A percentile compares a stretch with the other conserved stretches of the same genome.
phyloP scores from a whole-genome alignment of 805 yeast genomes.

The Candida awuae region DNA sequence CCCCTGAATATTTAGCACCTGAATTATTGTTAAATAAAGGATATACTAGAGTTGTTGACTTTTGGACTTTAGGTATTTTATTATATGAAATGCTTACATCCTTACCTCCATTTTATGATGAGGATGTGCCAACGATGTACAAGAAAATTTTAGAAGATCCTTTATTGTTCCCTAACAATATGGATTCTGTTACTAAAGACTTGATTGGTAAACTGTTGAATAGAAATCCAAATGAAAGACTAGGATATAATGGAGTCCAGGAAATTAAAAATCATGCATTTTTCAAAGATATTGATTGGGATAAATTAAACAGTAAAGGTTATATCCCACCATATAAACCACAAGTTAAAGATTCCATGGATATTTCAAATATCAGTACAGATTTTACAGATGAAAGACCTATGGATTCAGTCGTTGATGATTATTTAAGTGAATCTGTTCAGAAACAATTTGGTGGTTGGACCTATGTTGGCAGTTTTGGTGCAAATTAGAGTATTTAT shows the following conservation, averaged over 20 bases:
- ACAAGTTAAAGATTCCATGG: slow-evolving; percentile 73
- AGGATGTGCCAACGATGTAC: slow-evolving; percentile 88
- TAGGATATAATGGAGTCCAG: slow-evolving; percentile 72
- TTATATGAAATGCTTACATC: slow-evolving; percentile 96
- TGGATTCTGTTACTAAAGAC: slow-evolving; percentile 81
- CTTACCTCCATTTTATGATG: slow-evolving; percentile 94
- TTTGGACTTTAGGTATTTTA: slow-evolving; percentile 97
- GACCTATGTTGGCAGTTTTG: slow-evolving; percentile 72
- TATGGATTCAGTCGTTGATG: slow-evolving; percentile 91
- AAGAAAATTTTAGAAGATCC: slow-evolving; percentile 87
- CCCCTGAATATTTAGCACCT: slow-evolving; percentile 96
- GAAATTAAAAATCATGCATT: slow-evolving; percentile 81
- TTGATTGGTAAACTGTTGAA: slow-evolving; percentile 65
- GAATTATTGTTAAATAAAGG: slow-evolving; percentile 88
- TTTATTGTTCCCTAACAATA: slow-evolving; percentile 76
- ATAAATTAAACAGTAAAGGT: slow-evolving; percentile 69
- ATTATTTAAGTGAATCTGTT: slow-evolving; percentile 85
- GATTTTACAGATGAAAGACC: slow-evolving; percentile 92
- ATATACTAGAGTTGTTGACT: slow-evolving; percentile 91
- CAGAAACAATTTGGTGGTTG: slow-evolving; percentile 98
- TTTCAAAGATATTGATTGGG: slow-evolving; percentile 87
- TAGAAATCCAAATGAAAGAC: slow-evolving; percentile 76
- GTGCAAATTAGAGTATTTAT: slow-evolving; percentile 3
- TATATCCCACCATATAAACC: slow-evolving; percentile 96
- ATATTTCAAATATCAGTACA: slow-evolving; percentile 88